These are phyloP conservation scores for Penicillium frequentans DNA, from an alignment of 2,329 filamentous ascomycete genomes.

Conservation along the genomic window DNA sequence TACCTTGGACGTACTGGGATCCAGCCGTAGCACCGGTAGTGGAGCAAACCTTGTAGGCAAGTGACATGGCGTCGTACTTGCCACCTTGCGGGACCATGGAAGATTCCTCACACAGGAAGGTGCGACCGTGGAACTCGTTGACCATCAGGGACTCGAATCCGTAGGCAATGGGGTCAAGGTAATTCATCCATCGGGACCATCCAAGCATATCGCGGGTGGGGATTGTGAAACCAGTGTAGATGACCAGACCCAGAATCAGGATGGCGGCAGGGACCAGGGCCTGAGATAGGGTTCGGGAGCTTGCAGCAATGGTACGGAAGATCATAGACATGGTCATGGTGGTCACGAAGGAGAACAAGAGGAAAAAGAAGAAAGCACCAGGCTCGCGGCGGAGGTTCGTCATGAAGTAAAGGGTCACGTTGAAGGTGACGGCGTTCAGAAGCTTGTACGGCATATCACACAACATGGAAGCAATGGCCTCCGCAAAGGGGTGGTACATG, in stretches of 20 bases:
- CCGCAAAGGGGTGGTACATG: constrained; percentile 27
- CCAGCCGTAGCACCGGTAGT: constrained; percentile 61
- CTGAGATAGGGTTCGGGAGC: constrained; percentile 65
- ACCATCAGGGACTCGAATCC: constrained; percentile 78
- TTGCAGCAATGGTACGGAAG: constrained; percentile 74
- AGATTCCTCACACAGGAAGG: constrained; percentile 51
- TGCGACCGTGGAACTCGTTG: constrained; percentile 73
- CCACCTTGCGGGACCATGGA: constrained; percentile 44
- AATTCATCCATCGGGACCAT: constrained; percentile 82
- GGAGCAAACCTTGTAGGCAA: constrained; percentile 55
- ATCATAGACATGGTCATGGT: constrained; percentile 82
- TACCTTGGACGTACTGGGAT: constrained; percentile 54
- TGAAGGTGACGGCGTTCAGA: constrained; percentile 71
- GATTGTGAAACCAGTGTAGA: constrained; percentile 52
- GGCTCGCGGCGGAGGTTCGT: constrained; percentile 73
- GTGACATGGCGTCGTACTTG: constrained; percentile 36
- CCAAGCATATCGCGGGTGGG: constrained; percentile 62
- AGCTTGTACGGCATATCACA: constrained; percentile 71
- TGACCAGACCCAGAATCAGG: constrained; percentile 40
- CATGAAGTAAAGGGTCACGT: constrained; percentile 82
- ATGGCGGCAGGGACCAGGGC: constrained; percentile 57
- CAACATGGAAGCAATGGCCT: constrained; percentile 14
- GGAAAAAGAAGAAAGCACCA: constrained; percentile 80
- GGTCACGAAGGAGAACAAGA: constrained; percentile 71
- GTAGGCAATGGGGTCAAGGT: constrained; percentile 75